phyloP scores from a whole-genome alignment of 331 rosid species.

The Spiraea crenata region DNA sequence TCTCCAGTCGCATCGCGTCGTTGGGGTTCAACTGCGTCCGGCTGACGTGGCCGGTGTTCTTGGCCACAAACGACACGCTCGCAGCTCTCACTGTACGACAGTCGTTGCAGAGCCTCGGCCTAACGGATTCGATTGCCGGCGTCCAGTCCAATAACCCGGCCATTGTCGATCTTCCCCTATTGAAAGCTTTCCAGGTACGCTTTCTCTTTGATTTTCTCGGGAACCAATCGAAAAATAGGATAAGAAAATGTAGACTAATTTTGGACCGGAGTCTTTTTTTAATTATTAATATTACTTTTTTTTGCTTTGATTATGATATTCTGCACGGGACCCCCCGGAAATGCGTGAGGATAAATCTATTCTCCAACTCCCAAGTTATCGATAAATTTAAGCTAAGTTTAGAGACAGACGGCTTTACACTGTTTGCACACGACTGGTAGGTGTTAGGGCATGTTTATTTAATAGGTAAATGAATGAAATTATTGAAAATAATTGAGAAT shows the following conservation, averaged over 20 bases:
- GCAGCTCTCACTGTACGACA: conserved; percentile 61
- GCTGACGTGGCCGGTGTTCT: conserved; percentile 76
- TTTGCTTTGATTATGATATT: background rate
- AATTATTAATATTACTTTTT: background rate
- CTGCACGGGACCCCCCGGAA: background rate
- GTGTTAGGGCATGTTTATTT: no score
- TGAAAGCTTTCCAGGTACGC: conserved; percentile 70
- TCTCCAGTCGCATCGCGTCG: conserved; percentile 41
- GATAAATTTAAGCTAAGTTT: background rate
- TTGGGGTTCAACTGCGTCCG: conserved; percentile 94
- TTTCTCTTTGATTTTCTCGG: background rate
- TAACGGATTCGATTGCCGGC: conserved; percentile 52
- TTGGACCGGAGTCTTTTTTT: no score
- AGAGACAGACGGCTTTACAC: background rate
- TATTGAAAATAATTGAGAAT: no score
- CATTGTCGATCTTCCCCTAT: conserved; percentile 66
- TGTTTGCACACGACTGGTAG: background rate
- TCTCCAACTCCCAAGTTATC: background rate
- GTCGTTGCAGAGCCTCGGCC: conserved; percentile 69
- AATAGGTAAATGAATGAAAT: no score
- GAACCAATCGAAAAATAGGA: background rate
- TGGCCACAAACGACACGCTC: conserved; percentile 58
- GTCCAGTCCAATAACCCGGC: conserved; percentile 76
- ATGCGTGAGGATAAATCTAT: background rate
- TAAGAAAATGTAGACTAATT: background rate